Conservation (phyloP, 345 rosid species). For the Linum usitatissimum region DNA sequence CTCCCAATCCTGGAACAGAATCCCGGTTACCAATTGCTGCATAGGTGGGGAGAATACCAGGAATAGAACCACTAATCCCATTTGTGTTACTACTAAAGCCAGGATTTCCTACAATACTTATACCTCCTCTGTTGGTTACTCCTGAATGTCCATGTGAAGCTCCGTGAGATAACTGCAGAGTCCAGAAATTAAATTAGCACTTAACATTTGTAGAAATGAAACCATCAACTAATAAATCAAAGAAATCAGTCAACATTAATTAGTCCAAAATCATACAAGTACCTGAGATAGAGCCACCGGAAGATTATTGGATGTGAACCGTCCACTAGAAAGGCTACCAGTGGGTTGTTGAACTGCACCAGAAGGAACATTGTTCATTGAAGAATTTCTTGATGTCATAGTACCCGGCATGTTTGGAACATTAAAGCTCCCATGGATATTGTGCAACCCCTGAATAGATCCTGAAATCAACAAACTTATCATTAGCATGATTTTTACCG, state of each 20-base stretch:
- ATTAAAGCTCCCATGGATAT: constrained; percentile 82
- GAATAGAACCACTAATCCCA: constrained; percentile 87
- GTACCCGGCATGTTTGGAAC: constrained; percentile 83
- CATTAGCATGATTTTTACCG: not conserved
- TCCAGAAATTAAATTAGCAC: not conserved
- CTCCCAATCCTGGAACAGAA: constrained; percentile 82
- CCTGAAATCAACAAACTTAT: constrained; percentile 31
- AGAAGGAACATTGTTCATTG: constrained; percentile 63
- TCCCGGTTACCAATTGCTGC: constrained; percentile 67
- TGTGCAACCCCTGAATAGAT: constrained; percentile 76
- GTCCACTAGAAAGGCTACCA: constrained; percentile 78
- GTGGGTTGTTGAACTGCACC: constrained; percentile 84
- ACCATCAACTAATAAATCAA: not conserved
- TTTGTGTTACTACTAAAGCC: constrained; percentile 74
- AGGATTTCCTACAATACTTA: constrained; percentile 77
- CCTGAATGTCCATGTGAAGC: constrained; percentile 87
- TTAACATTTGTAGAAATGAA: constrained; percentile 2
- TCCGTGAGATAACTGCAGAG: constrained; percentile 80
- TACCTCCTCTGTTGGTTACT: constrained; percentile 81
- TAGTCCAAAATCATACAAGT: constrained; percentile 6
- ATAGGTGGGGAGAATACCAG: constrained; percentile 91
- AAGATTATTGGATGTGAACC: constrained; percentile 76
- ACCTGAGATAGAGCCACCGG: constrained; percentile 96
- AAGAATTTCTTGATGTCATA: constrained; percentile 79
- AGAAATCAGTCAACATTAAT: no score